Evolutionary conservation across 148 eudicot species (phyloP).

Genomic region (Amaranthus cruentus): DNA sequence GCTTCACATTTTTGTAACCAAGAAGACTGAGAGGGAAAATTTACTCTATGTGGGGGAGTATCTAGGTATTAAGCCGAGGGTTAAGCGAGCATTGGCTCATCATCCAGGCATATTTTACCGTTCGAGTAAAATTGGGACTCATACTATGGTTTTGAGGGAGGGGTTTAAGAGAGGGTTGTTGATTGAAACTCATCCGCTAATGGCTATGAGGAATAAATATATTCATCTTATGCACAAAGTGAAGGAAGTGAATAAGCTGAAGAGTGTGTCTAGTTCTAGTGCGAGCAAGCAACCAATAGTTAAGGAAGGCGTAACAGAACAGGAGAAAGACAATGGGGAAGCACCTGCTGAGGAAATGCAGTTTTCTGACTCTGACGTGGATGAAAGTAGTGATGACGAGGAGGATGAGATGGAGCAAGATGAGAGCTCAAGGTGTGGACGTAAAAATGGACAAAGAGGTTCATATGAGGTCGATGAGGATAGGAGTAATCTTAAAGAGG

Average conservation of each 20-base stretch:
- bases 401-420: slow-evolving; percentile 17
- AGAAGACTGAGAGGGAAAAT: slow-evolving; percentile 76
- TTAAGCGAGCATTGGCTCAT: slow-evolving; percentile 65
- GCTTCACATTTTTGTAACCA: slow-evolving; percentile 52
- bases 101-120: slow-evolving; percentile 90
- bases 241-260: slow-evolving; percentile 43
- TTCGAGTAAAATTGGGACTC: slow-evolving; percentile 63
- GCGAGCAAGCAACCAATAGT: slow-evolving; percentile 19
- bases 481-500: background rate
- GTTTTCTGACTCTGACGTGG: slow-evolving; percentile 38
- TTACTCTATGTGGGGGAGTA: slow-evolving; percentile 56
- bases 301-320: slow-evolving; percentile 27
- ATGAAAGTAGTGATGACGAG: slow-evolving; percentile 28
- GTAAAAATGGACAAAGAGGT: background rate
- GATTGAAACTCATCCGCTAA: slow-evolving; percentile 56
- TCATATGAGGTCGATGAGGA: slow-evolving; percentile 6
- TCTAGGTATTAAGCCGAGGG: slow-evolving; percentile 70
- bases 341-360: slow-evolving; percentile 28
- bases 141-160: slow-evolving; percentile 79
- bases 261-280: slow-evolving; percentile 18
- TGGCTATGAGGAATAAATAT: slow-evolving; percentile 68
- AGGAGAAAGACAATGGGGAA: slow-evolving; percentile 23
- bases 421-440: slow-evolving; percentile 5
- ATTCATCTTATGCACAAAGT: slow-evolving; percentile 64
- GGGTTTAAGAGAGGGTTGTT: slow-evolving; percentile 68